Conservation (phyloP, 257 asterid species). For the Prunella vulgaris region DNA sequence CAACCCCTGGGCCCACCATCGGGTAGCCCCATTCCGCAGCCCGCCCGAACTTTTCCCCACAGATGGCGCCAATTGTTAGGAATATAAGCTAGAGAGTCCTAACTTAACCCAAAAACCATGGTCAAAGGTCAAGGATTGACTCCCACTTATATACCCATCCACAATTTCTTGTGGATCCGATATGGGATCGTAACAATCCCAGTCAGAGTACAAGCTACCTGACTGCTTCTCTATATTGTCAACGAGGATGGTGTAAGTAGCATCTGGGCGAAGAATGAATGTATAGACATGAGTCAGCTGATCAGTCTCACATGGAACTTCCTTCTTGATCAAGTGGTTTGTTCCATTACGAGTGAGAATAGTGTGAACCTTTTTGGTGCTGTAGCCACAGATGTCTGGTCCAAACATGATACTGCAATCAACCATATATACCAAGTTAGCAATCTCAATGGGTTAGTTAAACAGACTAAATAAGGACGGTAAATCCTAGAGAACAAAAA, state of each 20-base stretch:
- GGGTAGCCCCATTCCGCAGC: too few relatives aligned
- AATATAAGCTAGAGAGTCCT: too few relatives aligned
- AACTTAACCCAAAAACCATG: too few relatives aligned
- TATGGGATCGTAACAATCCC: too few relatives aligned
- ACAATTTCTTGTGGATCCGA: too few relatives aligned
- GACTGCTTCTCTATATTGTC: conserved; percentile 87
- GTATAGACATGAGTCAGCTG: conserved; percentile 88
- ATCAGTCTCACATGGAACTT: conserved; percentile 95
- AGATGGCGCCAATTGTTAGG: too few relatives aligned
- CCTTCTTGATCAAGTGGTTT: conserved; percentile 83
- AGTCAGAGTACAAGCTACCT: conserved; percentile 79
- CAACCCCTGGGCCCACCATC: too few relatives aligned
- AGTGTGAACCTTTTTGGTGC: conserved; percentile 85
- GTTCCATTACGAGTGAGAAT: conserved; percentile 63
- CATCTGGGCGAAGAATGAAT: conserved; percentile 81
- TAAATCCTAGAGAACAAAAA: not conserved
- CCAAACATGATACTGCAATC: conserved; percentile 90
- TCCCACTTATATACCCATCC: too few relatives aligned
- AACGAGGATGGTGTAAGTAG: conserved; percentile 76
- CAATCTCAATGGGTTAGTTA: not conserved
- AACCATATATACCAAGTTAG: conserved; percentile 23
- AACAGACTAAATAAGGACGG: not conserved
- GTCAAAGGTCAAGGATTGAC: too few relatives aligned
- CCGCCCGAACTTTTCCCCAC: too few relatives aligned
- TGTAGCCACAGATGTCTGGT: conserved; percentile 90